phyloP scores from a whole-genome alignment of 2,329 filamentous ascomycete genomes.

The Fusarium praegraminearum region DNA sequence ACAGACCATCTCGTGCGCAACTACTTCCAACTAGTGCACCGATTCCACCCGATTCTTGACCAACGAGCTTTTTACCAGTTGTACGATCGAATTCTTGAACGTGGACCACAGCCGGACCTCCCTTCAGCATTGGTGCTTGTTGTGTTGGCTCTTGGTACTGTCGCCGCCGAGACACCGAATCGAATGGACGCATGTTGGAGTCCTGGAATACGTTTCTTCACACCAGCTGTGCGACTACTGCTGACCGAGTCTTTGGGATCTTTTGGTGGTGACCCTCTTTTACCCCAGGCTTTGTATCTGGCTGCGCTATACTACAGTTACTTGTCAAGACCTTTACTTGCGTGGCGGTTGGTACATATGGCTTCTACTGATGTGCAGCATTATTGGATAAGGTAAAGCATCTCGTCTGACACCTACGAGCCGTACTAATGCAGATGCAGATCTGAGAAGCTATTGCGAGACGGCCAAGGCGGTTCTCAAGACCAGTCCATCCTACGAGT shows the following conservation, averaged over 20 bases:
- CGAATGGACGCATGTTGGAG: slow-evolving; percentile 22
- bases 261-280: slow-evolving; percentile 33
- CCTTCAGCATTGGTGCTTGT: slow-evolving; percentile 24
- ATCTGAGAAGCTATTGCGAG: slow-evolving; percentile 31
- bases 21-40: slow-evolving; percentile 34
- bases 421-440: background rate
- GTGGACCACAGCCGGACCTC: slow-evolving; percentile 20
- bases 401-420: fast-evolving
- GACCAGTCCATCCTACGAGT: slow-evolving; percentile 38
- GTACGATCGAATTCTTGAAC: slow-evolving; percentile 7
- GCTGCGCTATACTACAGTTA: slow-evolving; percentile 42
- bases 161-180: slow-evolving; percentile 27
- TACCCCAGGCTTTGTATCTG: slow-evolving; percentile 36
- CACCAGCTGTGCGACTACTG: slow-evolving; percentile 25
- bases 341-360: slow-evolving; percentile 39
- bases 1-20: slow-evolving; percentile 26
- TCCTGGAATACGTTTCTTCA: slow-evolving; percentile 27
- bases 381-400: slow-evolving; percentile 37
- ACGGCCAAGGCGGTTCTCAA: slow-evolving; percentile 18
- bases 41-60: slow-evolving; percentile 36
- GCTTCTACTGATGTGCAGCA: slow-evolving; percentile 40
- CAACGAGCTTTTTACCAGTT: slow-evolving; percentile 21
- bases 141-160: slow-evolving; percentile 29
- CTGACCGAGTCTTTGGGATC: slow-evolving; percentile 33
- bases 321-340: slow-evolving; percentile 35